These are phyloP conservation scores for Blastobotrys indianensis DNA, from an alignment of 1,139 yeast species.

Conservation along the genomic window DNA sequence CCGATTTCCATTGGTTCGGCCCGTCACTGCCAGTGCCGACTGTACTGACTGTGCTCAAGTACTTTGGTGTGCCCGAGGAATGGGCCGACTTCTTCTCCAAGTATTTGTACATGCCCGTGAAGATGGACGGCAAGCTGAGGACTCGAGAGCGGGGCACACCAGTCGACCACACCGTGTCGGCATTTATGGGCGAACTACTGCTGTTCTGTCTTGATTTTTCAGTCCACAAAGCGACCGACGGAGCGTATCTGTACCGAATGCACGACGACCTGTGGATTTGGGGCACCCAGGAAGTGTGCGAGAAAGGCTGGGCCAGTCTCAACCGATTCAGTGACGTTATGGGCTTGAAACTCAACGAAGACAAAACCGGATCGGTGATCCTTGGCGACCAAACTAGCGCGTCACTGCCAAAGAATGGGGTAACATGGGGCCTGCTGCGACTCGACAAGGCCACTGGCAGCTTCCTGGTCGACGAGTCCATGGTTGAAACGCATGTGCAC, in stretches of 20 bases:
- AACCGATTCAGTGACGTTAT: slow-evolving; percentile 12
- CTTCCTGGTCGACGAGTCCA: slow-evolving; percentile 13
- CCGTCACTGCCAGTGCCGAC: slow-evolving; percentile 17
- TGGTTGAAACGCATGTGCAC: slow-evolving; percentile 15
- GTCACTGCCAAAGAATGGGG: slow-evolving; percentile 14
- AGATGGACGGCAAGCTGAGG: slow-evolving; percentile 5
- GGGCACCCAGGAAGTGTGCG: slow-evolving; percentile 14
- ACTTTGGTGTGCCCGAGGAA: slow-evolving; percentile 15
- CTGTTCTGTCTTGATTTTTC: slow-evolving; percentile 18
- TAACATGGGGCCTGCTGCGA: slow-evolving; percentile 17
- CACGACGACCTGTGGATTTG: slow-evolving; percentile 22
- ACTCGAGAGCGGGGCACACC: slow-evolving; percentile 16
- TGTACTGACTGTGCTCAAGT: slow-evolving; percentile 15
- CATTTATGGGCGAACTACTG: slow-evolving; percentile 17
- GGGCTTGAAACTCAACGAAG: slow-evolving; percentile 18
- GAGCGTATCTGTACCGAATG: slow-evolving; percentile 16
- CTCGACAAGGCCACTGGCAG: slow-evolving; percentile 10
- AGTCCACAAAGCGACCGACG: slow-evolving; percentile 14
- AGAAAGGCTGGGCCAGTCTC: slow-evolving; percentile 18
- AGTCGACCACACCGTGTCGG: slow-evolving; percentile 16
- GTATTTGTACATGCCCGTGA: slow-evolving; percentile 15
- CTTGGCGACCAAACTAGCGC: slow-evolving; percentile 3
- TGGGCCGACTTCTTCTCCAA: slow-evolving; percentile 18
- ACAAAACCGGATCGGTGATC: slow-evolving; percentile 20
- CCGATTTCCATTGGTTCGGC: slow-evolving; percentile 21